Base-by-base conservation (phyloP, 768 basidiomycete species). In the Phanerodontia chrysosporium region DNA sequence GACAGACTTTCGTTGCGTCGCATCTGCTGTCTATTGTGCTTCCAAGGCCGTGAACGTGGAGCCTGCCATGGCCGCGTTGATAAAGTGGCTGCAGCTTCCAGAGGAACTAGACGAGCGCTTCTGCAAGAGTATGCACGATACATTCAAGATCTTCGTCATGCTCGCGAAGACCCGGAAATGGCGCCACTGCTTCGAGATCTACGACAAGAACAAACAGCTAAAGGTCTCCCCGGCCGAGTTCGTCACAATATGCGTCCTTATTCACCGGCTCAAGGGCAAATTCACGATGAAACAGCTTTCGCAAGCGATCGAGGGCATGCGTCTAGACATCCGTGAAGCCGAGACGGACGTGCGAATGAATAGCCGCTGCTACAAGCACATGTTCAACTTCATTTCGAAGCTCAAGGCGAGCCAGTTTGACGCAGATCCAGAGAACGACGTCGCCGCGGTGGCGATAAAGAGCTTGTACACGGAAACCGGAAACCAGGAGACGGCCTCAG, bases 211-310 rank as follows among this genome's bases (percentile, higher is more conserved):
- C n/a, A 58, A 61, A 5, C 45, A 57, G 42, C 72, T 75, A 62
- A 84, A 83, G 39, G 75, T 90, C 1, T 78, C 88, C 0, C 90
- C 90, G 0, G 74, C 89, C 42, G 90, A 92, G 68, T 83, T 92
- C 61, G 76, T 88, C 49, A 72, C 79, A 62, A 79, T 82, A 49
- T 75, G 75, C 22, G 64, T 87, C 3, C 69, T 90, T 22, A 79
- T 90, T 16, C 76, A 78, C 13, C 68, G 76, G n/a, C 74, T 79
- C 55, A 83, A 77, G 69, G 70, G 75, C 14, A 66, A 53, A 12
- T 62, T 81, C 57, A 66, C 73, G 2, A 42, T 74, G 60, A 61
- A 60, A 0, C 76, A 78, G 67, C 64, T 89, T 42, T 74, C 80
- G 0, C 62, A 66, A 21, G 78, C 76, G 0, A 76, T 88, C 4